Base-by-base conservation (phyloP, 2,329 filamentous ascomycete species). In the Aspergillus flavus region DNA sequence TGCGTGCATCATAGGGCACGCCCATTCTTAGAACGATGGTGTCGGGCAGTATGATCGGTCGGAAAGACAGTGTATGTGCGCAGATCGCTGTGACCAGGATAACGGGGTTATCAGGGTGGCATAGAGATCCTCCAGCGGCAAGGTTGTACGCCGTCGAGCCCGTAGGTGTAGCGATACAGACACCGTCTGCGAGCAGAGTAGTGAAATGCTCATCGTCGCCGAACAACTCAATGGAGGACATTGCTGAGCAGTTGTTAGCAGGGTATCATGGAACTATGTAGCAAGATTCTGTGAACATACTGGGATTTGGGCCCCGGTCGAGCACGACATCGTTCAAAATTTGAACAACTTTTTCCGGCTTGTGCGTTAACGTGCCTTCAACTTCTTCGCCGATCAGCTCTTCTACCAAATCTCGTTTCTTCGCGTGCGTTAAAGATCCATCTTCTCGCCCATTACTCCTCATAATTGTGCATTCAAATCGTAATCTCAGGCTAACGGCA, bases 251-350 rank as follows among this genome's bases (percentile, higher is more conserved):
- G 10, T n/a, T 6, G 34, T 66, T 58, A 65, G 63, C 59, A 36
- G 19, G 1, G 23, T 55, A 5, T 26, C 1, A 28, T 6, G 12
- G n/a, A 16, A 36, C 4, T 19, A 10, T 26, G 32, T 19, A 21
- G 52, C 34, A 45, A 32, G 48, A 21, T 2, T 39, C 2, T 4
- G 50, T 23, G 46, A n/a, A 83, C 89, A 82, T 81, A 93, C 91
- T 97, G 53, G 94, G 89, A 77, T 96, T 97, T 7, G 95, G 95
- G 0, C 95, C 95, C 21, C 95, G 86, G 73, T 99, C 95, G 34
- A 98, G 88, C 10, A 99, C 94, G n/a, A 98, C 89, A 76, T 99
- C 95, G 72, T 99, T 99, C 66, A 99, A 81, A 62, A 98, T 96
- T 77, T 97, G 92, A 76, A 89, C 93, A 1, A 91, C 94, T 45